Evolutionary conservation across 1,284 basidiomycete species (phyloP).

Genomic region (Lentinus polychrous): DNA sequence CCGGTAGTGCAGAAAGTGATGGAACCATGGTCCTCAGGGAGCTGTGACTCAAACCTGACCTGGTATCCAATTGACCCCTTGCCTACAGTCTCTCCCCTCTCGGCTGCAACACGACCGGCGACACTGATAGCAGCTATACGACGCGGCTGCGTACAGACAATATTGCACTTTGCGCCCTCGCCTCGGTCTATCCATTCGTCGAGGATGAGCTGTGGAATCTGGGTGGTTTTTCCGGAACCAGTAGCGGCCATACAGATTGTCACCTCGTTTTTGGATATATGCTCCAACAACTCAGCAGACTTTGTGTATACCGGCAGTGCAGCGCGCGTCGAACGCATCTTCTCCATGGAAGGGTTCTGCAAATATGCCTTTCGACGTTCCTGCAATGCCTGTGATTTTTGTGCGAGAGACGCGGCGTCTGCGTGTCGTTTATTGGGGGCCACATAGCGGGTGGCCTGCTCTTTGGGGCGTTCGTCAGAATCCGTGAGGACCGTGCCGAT

Average conservation of each 20-base stretch:
- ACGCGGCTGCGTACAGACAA: slow-evolving; percentile 92
- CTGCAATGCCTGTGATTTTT: slow-evolving; percentile 59
- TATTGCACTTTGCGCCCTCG: slow-evolving; percentile 82
- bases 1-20: slow-evolving; percentile 95
- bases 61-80: slow-evolving; percentile 80
- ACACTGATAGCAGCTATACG: slow-evolving; percentile 91
- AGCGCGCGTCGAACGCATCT: slow-evolving; percentile 64
- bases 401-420: slow-evolving; percentile 24
- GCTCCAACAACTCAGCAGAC: slow-evolving; percentile 58
- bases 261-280: slow-evolving; percentile 78
- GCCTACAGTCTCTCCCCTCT: slow-evolving; percentile 77
- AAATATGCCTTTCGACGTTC: slow-evolving; percentile 59
- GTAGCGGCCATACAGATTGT: slow-evolving; percentile 94
- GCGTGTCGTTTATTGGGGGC: slow-evolving; percentile 22
- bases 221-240: slow-evolving; percentile 95
- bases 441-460: slow-evolving; percentile 4
- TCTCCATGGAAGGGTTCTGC: slow-evolving; percentile 50
- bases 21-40: slow-evolving; percentile 78
- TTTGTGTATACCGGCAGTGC: slow-evolving; percentile 72
- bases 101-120: slow-evolving; percentile 87
- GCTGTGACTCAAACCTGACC: slow-evolving; percentile 84
- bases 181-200: slow-evolving; percentile 79
- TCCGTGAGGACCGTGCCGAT: slow-evolving; percentile 18
- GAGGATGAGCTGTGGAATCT: slow-evolving; percentile 89
- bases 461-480: slow-evolving; percentile 5